Conservation (phyloP, 176 grass and related monocot species). For the Cenchrus fungigraminus region DNA sequence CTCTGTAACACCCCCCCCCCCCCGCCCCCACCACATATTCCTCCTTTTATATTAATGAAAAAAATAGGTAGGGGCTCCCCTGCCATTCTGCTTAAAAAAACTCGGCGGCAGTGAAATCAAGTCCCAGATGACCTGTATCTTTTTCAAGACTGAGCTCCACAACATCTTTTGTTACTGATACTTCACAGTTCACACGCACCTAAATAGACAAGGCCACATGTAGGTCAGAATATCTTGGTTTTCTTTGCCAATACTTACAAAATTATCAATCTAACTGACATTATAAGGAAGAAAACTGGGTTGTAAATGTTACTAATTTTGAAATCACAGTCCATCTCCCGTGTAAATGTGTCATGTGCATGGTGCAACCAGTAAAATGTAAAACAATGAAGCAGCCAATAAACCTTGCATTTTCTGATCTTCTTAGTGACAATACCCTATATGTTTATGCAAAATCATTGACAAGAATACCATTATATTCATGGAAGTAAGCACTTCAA, state of each 20-base stretch:
- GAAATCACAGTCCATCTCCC: neutral
- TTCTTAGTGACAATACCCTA: constrained; percentile 8
- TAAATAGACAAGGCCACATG: constrained; percentile 1
- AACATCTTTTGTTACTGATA: neutral
- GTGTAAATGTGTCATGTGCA: constrained; percentile 8
- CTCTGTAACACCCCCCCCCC: too few relatives aligned
- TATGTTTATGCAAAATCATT: neutral
- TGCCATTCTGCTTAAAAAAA: too few relatives aligned
- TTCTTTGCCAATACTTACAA: neutral
- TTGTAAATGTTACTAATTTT: constrained; percentile 4
- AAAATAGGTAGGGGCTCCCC: too few relatives aligned
- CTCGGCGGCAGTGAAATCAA: neutral
- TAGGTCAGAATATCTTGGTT: neutral
- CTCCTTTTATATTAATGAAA: too few relatives aligned
- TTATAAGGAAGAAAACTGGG: neutral
- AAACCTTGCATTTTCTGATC: neutral
- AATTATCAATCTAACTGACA: neutral
- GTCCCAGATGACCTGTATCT: neutral
- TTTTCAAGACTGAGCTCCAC: constrained; percentile 1
- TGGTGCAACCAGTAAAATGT: neutral
- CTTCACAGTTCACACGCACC: neutral
- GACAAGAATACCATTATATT: constrained; percentile 5
- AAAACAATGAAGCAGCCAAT: neutral
- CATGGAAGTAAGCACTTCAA: neutral
- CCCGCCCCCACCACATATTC: too few relatives aligned